phyloP scores from a whole-genome alignment of 139 green algal genomes.

The Edaphochlamys debaryana region DNA sequence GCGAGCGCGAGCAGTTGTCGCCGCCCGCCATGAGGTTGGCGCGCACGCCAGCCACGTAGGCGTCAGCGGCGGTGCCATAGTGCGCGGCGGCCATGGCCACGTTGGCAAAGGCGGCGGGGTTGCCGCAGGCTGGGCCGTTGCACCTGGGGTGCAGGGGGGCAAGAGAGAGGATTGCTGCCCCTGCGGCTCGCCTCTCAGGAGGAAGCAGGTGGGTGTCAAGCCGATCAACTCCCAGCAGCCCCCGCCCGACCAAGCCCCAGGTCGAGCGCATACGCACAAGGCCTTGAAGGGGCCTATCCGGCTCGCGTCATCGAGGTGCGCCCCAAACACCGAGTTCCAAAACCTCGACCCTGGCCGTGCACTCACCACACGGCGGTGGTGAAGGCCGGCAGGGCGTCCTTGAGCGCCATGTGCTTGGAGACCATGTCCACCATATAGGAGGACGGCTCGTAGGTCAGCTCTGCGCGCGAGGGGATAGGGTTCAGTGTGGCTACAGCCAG shows the following conservation, averaged over 20 bases:
- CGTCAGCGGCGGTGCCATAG: neutral
- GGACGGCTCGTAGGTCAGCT: slow-evolving; percentile 39
- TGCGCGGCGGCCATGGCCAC: slow-evolving; percentile 48
- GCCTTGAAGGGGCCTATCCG: too few species aligned
- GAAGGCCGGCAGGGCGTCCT: slow-evolving; percentile 46
- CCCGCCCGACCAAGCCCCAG: too few species aligned
- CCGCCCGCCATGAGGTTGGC: slow-evolving; percentile 67
- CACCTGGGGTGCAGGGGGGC: neutral
- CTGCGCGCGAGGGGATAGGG: slow-evolving; percentile 30
- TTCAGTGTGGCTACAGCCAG: too few species aligned
- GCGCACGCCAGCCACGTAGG: slow-evolving; percentile 63
- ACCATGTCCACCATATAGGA: slow-evolving; percentile 53
- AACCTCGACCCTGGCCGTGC: too few species aligned
- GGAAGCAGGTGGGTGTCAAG: too few species aligned
- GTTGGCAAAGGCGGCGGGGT: slow-evolving; percentile 51
- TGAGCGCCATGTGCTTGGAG: slow-evolving; percentile 43
- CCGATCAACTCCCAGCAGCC: too few species aligned
- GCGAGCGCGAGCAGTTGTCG: slow-evolving; percentile 62
- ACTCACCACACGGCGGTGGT: slow-evolving; percentile 42
- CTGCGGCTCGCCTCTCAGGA: too few species aligned
- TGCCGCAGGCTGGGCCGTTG: neutral
- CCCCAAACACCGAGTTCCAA: too few species aligned
- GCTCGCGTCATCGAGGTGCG: too few species aligned
- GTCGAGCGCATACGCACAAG: too few species aligned
- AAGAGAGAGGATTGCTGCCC: too few species aligned